Evolutionary conservation across 306 rosid species (phyloP).

Genomic region (Gastrolobium bilobum): DNA sequence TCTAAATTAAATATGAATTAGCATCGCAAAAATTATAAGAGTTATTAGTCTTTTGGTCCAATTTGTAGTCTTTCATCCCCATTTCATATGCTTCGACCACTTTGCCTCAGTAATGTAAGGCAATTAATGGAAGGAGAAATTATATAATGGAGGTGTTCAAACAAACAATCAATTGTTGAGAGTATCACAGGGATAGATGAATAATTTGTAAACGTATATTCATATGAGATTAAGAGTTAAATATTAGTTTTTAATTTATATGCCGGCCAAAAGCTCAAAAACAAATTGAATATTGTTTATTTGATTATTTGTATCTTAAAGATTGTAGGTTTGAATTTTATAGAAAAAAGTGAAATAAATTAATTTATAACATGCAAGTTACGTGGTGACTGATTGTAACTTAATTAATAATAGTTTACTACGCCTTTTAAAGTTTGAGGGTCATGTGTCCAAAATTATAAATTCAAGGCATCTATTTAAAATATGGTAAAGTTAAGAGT

Average conservation of each 20-base stretch:
- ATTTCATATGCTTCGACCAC: not conserved
- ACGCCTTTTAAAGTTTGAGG: no score
- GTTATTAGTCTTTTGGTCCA: not conserved
- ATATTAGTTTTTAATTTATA: not conserved
- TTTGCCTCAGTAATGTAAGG: not conserved
- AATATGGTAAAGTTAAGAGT: no score
- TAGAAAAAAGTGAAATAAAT: not conserved
- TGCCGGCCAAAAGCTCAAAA: not conserved
- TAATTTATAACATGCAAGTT: no score
- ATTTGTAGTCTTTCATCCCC: not conserved
- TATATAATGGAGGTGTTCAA: not conserved
- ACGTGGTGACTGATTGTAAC: no score
- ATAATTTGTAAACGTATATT: not conserved
- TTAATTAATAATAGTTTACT: no score
- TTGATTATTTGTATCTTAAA: not conserved
- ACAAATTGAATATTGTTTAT: not conserved
- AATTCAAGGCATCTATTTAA: no score
- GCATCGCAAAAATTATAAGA: not conserved
- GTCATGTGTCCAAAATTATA: no score
- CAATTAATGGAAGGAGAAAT: no score
- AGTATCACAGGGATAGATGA: not conserved
- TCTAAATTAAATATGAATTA: not conserved
- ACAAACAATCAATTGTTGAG: not conserved
- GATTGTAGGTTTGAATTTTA: not conserved
- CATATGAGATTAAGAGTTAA: not conserved